Conservation (phyloP, 139 green algal species). For the Haematococcus sp. region DNA sequence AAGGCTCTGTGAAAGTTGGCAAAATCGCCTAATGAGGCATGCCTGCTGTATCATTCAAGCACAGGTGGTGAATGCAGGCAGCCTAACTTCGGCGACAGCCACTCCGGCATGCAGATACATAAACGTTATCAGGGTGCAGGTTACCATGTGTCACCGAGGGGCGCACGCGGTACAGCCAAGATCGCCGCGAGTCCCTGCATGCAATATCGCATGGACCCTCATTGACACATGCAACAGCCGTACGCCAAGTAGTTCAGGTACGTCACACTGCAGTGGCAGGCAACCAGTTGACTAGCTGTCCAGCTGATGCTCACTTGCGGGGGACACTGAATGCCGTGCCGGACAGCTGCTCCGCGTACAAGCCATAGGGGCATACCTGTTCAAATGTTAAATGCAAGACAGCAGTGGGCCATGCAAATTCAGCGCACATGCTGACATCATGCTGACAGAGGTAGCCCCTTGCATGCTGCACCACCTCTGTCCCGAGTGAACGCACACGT, state of each 20-base stretch:
- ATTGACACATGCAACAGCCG: no score
- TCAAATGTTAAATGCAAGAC: background rate
- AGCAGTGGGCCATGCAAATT: background rate
- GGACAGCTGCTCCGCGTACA: slow-evolving; percentile 93
- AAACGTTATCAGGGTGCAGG: no score
- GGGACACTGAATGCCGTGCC: slow-evolving; percentile 92
- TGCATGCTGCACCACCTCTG: no score
- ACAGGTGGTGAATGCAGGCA: background rate
- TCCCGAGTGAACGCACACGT: slow-evolving; percentile 14
- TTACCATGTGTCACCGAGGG: slow-evolving; percentile 83
- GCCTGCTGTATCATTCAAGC: background rate
- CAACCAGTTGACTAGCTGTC: no score
- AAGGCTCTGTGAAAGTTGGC: slow-evolving; percentile 28
- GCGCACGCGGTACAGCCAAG: slow-evolving; percentile 92
- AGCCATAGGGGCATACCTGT: slow-evolving; percentile 74
- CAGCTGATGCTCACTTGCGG: slow-evolving; percentile 41
- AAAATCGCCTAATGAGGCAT: background rate
- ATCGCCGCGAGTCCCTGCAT: slow-evolving; percentile 62
- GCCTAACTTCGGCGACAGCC: background rate
- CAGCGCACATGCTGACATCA: background rate
- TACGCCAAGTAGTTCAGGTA: no score
- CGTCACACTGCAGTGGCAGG: no score
- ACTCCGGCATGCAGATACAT: no score
- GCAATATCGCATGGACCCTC: no score
- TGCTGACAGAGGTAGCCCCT: no score